These are phyloP conservation scores for Darksidea phi DNA, from an alignment of 495 filamentous ascomycete species.

Conservation along the genomic window DNA sequence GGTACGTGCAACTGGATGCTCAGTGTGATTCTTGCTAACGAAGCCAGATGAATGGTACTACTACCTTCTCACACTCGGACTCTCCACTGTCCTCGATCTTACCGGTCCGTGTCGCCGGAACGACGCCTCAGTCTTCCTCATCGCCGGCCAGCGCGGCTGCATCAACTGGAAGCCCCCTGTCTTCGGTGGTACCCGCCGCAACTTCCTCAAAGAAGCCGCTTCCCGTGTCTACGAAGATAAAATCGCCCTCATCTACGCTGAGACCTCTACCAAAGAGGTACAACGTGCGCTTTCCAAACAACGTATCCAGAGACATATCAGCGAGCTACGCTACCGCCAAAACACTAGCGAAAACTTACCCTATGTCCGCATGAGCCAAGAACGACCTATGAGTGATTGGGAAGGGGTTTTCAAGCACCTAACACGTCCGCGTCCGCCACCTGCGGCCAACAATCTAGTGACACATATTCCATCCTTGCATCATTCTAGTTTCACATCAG, in stretches of 20 bases:
- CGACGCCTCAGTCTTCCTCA: constrained; percentile 51
- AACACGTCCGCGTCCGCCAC: constrained; percentile 11
- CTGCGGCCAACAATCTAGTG: constrained; percentile 19
- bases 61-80: constrained; percentile 61
- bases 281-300: constrained; percentile 39
- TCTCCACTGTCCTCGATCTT: constrained; percentile 56
- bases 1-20: constrained; percentile 43
- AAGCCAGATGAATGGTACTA: constrained; percentile 61
- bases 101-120: constrained; percentile 46
- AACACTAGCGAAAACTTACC: constrained; percentile 17
- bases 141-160: constrained; percentile 55
- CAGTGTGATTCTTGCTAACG: too few species aligned
- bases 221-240: constrained; percentile 58
- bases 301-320: constrained; percentile 38
- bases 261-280: constrained; percentile 27
- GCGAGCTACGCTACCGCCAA: constrained; percentile 37
- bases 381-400: constrained; percentile 44
- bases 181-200: constrained; percentile 50
- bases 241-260: constrained; percentile 39
- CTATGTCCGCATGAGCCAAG: constrained; percentile 35
- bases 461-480: constrained; percentile 26
- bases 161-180: constrained; percentile 57
- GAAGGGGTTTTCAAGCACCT: constrained; percentile 30
- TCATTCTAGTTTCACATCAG: neutral
- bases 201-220: constrained; percentile 64